phyloP scores from a whole-genome alignment of 306 rosid species.

The Gastrolobium bilobum region DNA sequence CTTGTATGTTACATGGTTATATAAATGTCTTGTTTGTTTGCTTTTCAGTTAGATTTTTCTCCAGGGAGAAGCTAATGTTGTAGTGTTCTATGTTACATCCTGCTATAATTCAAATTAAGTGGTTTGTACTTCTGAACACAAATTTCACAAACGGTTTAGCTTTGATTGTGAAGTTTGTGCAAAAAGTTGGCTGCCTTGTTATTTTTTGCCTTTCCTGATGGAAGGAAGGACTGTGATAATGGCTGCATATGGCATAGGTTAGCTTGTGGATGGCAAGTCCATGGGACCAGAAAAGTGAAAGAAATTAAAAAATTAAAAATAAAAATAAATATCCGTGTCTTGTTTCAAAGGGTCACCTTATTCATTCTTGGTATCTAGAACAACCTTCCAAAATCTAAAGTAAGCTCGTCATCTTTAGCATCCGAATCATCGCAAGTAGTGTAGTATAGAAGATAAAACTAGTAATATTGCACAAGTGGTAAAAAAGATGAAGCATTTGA shows the following conservation, averaged over 20 bases:
- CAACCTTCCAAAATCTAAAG: slow-evolving; percentile 9
- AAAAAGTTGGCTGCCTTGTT: not conserved
- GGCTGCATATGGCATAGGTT: not conserved
- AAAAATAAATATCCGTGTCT: too few relatives aligned
- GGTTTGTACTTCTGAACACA: slow-evolving; percentile 21
- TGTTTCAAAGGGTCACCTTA: too few relatives aligned
- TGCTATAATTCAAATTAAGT: slow-evolving; percentile 25
- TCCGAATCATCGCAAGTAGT: not conserved
- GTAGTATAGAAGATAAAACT: not conserved
- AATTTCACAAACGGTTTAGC: slow-evolving; percentile 16
- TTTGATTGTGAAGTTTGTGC: not conserved
- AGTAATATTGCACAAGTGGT: not conserved
- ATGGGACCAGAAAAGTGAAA: not conserved
- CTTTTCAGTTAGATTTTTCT: slow-evolving; percentile 21
- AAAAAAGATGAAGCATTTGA: slow-evolving; percentile 39
- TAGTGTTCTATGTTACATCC: slow-evolving; percentile 32
- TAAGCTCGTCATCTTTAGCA: slow-evolving; percentile 11
- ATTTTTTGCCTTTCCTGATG: slow-evolving; percentile 3
- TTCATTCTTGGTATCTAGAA: slow-evolving; percentile 3
- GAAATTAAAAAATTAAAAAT: too few relatives aligned
- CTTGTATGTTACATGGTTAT: slow-evolving; percentile 61
- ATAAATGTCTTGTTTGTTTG: slow-evolving; percentile 57
- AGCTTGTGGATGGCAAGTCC: not conserved
- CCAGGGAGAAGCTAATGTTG: slow-evolving; percentile 6
- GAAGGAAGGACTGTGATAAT: not conserved